Evolutionary conservation across 345 rosid genomes (phyloP).

Genomic region (Draba incana): DNA sequence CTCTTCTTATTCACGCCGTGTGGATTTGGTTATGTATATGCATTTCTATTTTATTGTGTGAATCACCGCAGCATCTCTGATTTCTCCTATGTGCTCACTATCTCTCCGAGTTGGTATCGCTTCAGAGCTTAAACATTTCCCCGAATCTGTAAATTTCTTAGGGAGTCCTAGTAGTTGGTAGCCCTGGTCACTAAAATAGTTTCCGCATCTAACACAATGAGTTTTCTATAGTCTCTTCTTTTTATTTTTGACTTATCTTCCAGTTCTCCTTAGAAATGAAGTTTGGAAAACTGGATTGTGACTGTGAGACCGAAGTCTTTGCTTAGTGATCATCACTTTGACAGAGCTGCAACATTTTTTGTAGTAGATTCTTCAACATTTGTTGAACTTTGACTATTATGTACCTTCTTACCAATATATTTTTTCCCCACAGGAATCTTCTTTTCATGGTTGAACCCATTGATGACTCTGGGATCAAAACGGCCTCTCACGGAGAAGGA

Average conservation of each 20-base stretch:
- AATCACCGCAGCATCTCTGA: constrained; percentile 18
- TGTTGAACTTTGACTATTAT: constrained; percentile 10
- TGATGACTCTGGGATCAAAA: constrained; percentile 86
- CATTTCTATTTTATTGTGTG: constrained; percentile 29
- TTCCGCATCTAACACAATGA: not conserved
- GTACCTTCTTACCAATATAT: constrained; percentile 13
- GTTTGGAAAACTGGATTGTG: constrained; percentile 13
- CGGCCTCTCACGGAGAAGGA: constrained; percentile 93
- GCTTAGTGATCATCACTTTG: constrained; percentile 22
- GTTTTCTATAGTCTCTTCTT: constrained; percentile 17
- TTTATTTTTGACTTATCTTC: constrained; percentile 11
- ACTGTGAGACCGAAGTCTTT: constrained; percentile 16
- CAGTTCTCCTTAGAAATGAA: constrained; percentile 8
- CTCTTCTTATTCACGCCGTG: constrained; percentile 21
- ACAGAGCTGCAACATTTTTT: constrained; percentile 11
- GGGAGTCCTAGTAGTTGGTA: constrained; percentile 12
- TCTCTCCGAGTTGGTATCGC: constrained; percentile 12
- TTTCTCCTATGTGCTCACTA: constrained; percentile 16
- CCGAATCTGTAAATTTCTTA: not conserved
- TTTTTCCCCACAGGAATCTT: constrained; percentile 47
- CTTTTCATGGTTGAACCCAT: constrained; percentile 88
- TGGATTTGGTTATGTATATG: constrained; percentile 26
- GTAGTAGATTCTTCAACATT: constrained; percentile 19
- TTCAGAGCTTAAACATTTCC: not conserved
- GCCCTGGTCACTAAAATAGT: not conserved